Evolutionary conservation across 768 basidiomycete species (phyloP).

Genomic region (Mycena galopus): DNA sequence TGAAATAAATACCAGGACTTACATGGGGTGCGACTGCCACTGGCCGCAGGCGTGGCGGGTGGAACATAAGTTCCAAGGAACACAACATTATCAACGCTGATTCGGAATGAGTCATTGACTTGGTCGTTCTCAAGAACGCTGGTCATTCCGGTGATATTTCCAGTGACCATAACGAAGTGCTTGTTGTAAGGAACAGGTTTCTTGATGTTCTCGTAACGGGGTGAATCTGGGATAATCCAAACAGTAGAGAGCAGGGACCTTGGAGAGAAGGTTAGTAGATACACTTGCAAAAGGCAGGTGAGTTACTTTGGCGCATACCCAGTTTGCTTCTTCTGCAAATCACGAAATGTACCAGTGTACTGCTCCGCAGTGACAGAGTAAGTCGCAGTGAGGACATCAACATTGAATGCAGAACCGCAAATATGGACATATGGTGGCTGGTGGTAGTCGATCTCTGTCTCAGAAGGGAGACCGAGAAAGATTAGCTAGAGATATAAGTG

Average conservation of each 20-base stretch:
- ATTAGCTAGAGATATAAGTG: background rate
- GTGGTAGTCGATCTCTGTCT: background rate
- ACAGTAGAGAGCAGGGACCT: background rate
- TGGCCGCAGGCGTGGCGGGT: too few species aligned
- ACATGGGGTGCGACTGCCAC: too few species aligned
- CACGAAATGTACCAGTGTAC: background rate
- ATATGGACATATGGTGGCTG: background rate
- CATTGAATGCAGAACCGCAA: background rate
- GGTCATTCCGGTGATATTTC: background rate
- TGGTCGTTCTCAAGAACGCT: background rate
- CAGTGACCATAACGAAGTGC: background rate
- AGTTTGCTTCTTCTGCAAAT: background rate
- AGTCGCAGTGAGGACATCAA: background rate
- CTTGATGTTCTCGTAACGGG: background rate
- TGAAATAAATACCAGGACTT: too few species aligned
- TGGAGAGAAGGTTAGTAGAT: too few species aligned
- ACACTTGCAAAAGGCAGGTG: too few species aligned
- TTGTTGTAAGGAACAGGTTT: background rate
- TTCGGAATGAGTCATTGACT: too few species aligned
- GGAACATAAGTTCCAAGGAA: too few species aligned
- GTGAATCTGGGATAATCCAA: background rate
- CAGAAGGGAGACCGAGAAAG: background rate
- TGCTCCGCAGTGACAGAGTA: background rate
- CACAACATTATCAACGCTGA: too few species aligned
- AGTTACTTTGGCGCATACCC: too few species aligned